Evolutionary conservation across 2,329 filamentous ascomycete genomes (phyloP), one percentile per base, ranked within the genome.

Genomic region (Nemania sp.): DNA sequence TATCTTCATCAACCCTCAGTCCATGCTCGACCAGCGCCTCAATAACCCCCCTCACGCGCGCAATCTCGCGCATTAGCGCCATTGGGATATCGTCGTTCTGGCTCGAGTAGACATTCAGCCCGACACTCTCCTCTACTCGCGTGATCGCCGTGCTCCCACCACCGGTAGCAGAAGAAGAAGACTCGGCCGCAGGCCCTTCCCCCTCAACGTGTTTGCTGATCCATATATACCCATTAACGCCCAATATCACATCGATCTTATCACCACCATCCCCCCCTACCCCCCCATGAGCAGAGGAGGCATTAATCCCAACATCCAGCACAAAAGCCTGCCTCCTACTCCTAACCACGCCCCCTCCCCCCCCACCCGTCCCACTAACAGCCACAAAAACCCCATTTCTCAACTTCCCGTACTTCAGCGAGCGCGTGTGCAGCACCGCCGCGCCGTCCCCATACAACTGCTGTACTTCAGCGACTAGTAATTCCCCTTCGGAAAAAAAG

Each of bases 201-300:
- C 80, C 81, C 61, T 89, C 86, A 6, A 88, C 76, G 65, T 96
- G 91, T 75, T 90, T 92, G 72, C 87, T 86, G 67, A 97, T 92
- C 89, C 91, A 99, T 54, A 97, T 91, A 70, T 95, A 97, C 1
- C 94, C 94, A 66, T 99, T 99, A 33, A 99, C 94, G 2, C 94
- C 94, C 1, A 99, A 78, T 47, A 96, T 82, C 6, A 97, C 84
- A 68, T 97, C 90, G 23, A 99, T 82, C 59, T 85, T 86, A 47
- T 83, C 80, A 28, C 81, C 79, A 28, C 80, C 77, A 58, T 77
- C 64, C 5, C 57, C 58, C 2, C 57, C 48, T 17, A 57, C 59
- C 20, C 60, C 60, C 56, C 74, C 49, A n/a, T n/a, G n/a, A n/a
- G n/a, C n/a, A n/a, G n/a, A n/a, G n/a, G n/a, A n/a, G 8, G 19